Percentiles rank a stretch among this genome's conserved stretches.
phyloP scores from a whole-genome alignment of 78 protist species.

The slime mould (Dictyostelium discoideum) region DNA sequence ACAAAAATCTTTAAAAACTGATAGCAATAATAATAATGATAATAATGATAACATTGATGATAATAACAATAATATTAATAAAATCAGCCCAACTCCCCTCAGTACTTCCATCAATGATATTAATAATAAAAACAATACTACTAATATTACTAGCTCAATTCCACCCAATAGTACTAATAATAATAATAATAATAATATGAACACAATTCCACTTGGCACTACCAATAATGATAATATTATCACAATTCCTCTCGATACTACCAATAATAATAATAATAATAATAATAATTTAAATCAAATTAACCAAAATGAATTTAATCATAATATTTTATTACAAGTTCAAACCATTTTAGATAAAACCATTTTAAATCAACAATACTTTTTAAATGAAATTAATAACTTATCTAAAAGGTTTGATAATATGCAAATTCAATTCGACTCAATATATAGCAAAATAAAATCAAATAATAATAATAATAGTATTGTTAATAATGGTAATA shows the following conservation, averaged over 20 bases:
- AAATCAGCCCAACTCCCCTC: neutral
- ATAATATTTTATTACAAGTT: neutral
- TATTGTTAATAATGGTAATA: neutral
- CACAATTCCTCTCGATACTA: neutral
- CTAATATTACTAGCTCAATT: neutral
- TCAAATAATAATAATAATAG: too few relatives aligned
- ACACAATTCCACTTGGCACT: too few relatives aligned
- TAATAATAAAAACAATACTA: neutral
- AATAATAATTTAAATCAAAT: neutral
- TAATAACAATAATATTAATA: neutral
- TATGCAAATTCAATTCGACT: neutral
- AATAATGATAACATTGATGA: too few relatives aligned
- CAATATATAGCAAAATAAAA: neutral
- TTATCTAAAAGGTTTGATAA: neutral
- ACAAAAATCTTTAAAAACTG: neutral
- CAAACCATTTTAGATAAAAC: neutral
- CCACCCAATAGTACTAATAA: too few relatives aligned
- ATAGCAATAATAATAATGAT: too few relatives aligned
- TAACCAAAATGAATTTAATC: neutral
- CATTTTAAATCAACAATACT: neutral
- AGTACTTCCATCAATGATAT: neutral
- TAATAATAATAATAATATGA: too few relatives aligned
- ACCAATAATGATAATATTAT: neutral
- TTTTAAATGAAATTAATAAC: neutral
- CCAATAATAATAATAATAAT: neutral